A percentile compares a stretch with the other conserved stretches of the same genome.
Conservation (phyloP, 1,139 yeast species). For the Meyerozyma guilliermondii region DNA sequence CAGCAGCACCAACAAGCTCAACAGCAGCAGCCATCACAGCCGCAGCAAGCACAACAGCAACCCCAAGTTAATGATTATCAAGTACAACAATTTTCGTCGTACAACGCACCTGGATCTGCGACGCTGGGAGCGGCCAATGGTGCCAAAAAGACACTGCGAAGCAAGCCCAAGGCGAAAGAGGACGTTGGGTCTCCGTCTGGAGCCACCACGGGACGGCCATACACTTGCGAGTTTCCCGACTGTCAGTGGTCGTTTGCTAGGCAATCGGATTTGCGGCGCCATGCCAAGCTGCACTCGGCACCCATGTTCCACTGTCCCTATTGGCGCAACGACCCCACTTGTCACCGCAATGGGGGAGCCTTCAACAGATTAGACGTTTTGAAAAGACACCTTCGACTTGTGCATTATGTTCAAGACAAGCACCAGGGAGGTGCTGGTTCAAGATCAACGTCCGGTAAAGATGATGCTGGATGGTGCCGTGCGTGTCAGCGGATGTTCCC, state of each 20-base stretch:
- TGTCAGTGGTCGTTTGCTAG: constrained; percentile 69
- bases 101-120: neutral
- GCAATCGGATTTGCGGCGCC: constrained; percentile 63
- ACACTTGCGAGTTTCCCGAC: constrained; percentile 45
- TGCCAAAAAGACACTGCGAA: neutral
- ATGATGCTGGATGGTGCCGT: constrained; percentile 63
- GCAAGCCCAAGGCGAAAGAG: neutral
- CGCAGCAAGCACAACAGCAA: constrained; percentile 4
- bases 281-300: constrained; percentile 55
- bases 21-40: neutral
- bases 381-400: constrained; percentile 62
- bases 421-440: constrained; percentile 18
- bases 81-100: neutral
- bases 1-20: constrained; percentile 2
- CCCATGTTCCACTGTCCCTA: constrained; percentile 71
- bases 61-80: constrained; percentile 1
- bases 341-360: constrained; percentile 70
- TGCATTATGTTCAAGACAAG: constrained; percentile 56
- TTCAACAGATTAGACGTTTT: constrained; percentile 67
- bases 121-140: neutral
- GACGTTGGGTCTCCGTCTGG: neutral
- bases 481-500: constrained; percentile 56
- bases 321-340: constrained; percentile 60
- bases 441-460: constrained; percentile 13
- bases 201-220: constrained; percentile 22